Evolutionary conservation across 2,329 filamentous ascomycete genomes (phyloP).

Genomic region (Aspergillus aculeatinus): DNA sequence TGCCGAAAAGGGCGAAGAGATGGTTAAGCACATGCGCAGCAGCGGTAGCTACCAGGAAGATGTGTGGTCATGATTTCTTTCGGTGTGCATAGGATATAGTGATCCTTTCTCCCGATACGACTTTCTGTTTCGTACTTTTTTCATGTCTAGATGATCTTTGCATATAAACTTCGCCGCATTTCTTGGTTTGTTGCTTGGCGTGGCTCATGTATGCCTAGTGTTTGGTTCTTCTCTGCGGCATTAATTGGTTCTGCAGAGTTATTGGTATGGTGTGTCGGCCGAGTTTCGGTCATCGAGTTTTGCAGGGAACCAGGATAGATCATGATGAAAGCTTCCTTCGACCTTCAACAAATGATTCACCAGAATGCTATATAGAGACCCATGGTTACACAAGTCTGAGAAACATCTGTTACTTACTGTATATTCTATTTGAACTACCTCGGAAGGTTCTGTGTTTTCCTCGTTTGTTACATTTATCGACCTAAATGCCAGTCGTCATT

Average conservation of each 20-base stretch:
- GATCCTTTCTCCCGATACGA: conserved; percentile 18
- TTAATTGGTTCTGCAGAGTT: conserved; percentile 6
- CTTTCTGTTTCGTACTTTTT: conserved; percentile 20
- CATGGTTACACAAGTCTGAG: not conserved
- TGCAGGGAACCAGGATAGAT: conserved; percentile 5
- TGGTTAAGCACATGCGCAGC: conserved; percentile 94
- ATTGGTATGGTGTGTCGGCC: conserved; percentile 4
- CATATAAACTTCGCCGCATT: conserved; percentile 27
- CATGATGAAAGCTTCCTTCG: not conserved
- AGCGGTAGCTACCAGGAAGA: conserved; percentile 94
- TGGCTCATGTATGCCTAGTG: conserved; percentile 23
- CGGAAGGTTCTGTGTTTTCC: too few species aligned
- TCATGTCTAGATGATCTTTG: conserved; percentile 30
- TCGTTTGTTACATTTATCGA: too few species aligned
- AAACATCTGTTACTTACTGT: not conserved
- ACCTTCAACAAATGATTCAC: not conserved
- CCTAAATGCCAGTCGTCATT: too few species aligned
- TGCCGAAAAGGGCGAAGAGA: conserved; percentile 86
- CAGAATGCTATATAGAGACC: not conserved
- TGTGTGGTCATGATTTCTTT: conserved; percentile 58
- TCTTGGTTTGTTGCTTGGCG: conserved; percentile 20
- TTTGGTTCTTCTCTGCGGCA: conserved; percentile 8
- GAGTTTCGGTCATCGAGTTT: conserved; percentile 1
- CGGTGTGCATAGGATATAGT: conserved; percentile 14
- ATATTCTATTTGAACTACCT: too few species aligned